phyloP scores from a whole-genome alignment of 2,329 filamentous ascomycete species.

The Pseudovirgaria hyperparasitica region DNA sequence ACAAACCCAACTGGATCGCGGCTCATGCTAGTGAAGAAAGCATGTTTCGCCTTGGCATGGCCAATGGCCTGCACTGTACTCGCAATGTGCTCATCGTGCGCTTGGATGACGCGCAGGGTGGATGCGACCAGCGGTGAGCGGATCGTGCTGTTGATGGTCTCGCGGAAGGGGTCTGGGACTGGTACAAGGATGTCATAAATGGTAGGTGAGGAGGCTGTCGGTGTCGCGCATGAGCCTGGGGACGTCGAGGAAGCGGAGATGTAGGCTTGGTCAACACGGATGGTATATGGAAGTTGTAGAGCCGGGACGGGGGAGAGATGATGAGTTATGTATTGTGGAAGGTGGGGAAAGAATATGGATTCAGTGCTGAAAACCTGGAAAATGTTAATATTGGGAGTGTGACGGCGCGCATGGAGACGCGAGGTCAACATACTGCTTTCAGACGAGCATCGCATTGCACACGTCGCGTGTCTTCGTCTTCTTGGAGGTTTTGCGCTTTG shows the following conservation, averaged over 20 bases:
- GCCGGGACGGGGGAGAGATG: constrained; percentile 73
- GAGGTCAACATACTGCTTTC: constrained; percentile 47
- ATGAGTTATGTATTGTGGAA: constrained; percentile 65
- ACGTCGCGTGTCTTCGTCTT: constrained; percentile 87
- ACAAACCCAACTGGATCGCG: constrained; percentile 78
- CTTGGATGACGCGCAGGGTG: constrained; percentile 62
- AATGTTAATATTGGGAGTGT: constrained; percentile 4
- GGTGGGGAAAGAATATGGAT: constrained; percentile 70
- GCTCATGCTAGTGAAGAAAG: constrained; percentile 68
- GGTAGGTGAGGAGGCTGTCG: constrained; percentile 61
- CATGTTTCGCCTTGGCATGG: constrained; percentile 79
- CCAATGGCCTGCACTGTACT: constrained; percentile 70
- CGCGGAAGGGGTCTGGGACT: constrained; percentile 71
- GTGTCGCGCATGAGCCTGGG: constrained; percentile 54
- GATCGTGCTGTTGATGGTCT: constrained; percentile 42
- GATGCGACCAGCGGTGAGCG: constrained; percentile 36
- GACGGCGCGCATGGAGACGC: constrained; percentile 1
- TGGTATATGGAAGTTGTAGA: constrained; percentile 77
- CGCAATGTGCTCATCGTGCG: constrained; percentile 75
- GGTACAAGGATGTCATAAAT: constrained; percentile 82
- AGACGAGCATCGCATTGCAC: constrained; percentile 82
- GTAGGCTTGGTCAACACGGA: constrained; percentile 63
- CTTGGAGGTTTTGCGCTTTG: constrained; percentile 70
- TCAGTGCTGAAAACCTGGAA: constrained; percentile 60
- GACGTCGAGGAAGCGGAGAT: constrained; percentile 40